Percentiles rank a stretch among this genome's conserved stretches.
These are phyloP conservation scores for Ogataea pilisensis DNA, from an alignment of 805 yeast species.

Conservation along the genomic window DNA sequence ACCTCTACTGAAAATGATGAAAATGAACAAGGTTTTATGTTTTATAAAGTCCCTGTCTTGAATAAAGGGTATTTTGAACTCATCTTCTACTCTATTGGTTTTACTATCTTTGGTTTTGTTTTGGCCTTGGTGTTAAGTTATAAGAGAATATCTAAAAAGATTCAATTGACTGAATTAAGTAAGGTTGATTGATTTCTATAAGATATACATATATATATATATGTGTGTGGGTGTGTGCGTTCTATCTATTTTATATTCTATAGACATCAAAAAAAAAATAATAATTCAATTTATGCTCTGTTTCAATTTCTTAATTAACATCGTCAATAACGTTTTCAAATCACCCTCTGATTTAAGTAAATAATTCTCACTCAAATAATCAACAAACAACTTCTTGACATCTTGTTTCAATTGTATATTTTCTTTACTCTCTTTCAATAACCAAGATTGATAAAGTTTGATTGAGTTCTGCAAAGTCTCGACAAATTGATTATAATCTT, in stretches of 20 bases:
- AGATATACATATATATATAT: neutral
- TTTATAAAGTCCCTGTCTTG: constrained; percentile 10
- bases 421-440: constrained; percentile 38
- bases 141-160: constrained; percentile 20
- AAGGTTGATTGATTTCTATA: constrained; percentile 21
- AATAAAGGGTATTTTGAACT: constrained; percentile 6
- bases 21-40: constrained; percentile 5
- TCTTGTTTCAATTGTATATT: constrained; percentile 27
- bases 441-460: constrained; percentile 59
- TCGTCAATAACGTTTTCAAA: constrained; percentile 16
- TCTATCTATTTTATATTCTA: too few relatives aligned
- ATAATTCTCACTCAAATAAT: constrained; percentile 28
- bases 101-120: constrained; percentile 20
- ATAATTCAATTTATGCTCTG: constrained; percentile 1
- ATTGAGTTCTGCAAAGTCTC: constrained; percentile 64
- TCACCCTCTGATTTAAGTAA: constrained; percentile 19
- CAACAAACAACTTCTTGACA: constrained; percentile 32
- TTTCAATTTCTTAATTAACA: constrained; percentile 24
- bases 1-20: constrained; percentile 3
- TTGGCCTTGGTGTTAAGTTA: constrained; percentile 22
- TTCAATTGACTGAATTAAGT: constrained; percentile 19
- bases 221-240: too few relatives aligned
- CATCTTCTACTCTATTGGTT: constrained; percentile 12
- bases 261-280: too few relatives aligned
- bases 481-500: constrained; percentile 41